Evolutionary conservation across 345 rosid genomes (phyloP).

Genomic region (Pelargonium nanum): DNA sequence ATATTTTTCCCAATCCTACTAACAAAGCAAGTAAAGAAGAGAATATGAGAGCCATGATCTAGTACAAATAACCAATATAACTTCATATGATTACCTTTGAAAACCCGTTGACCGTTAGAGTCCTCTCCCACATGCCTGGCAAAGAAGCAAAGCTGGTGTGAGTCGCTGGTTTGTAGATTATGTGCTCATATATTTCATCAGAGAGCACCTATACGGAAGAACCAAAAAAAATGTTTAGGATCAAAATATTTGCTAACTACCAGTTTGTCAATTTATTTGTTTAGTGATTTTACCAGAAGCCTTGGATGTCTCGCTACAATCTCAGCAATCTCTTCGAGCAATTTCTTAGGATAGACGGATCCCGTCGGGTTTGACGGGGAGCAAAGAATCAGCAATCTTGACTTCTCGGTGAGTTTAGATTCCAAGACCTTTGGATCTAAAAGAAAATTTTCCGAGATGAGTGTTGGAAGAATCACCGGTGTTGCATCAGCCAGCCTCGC

Average conservation of each 20-base stretch:
- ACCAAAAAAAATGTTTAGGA: slow-evolving; percentile 12
- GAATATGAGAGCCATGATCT: background rate
- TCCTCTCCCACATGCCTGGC: slow-evolving; percentile 91
- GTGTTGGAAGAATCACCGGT: slow-evolving; percentile 80
- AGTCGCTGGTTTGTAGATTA: slow-evolving; percentile 79
- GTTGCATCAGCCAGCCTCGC: slow-evolving; percentile 91
- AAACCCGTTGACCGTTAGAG: slow-evolving; percentile 88
- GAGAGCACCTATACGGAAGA: slow-evolving; percentile 53
- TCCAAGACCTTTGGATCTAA: slow-evolving; percentile 77
- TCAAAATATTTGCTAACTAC: slow-evolving; percentile 1
- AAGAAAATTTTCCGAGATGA: slow-evolving; percentile 66
- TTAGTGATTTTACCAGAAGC: slow-evolving; percentile 54
- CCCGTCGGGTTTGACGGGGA: slow-evolving; percentile 99
- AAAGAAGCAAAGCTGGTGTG: slow-evolving; percentile 94
- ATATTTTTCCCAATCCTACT: too few relatives aligned
- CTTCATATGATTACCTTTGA: slow-evolving; percentile 93
- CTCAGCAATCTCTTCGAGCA: slow-evolving; percentile 85
- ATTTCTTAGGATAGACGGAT: slow-evolving; percentile 74
- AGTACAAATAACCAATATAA: background rate
- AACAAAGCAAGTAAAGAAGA: background rate
- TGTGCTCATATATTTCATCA: slow-evolving; percentile 97
- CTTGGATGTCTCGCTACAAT: slow-evolving; percentile 88
- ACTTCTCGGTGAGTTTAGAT: slow-evolving; percentile 66
- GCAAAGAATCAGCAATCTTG: slow-evolving; percentile 81
- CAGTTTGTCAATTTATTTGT: slow-evolving; percentile 3